Evolutionary conservation across 257 asterid genomes (phyloP), one percentile per base, ranked within the genome.

Genomic region (Haberlea rhodopensis): DNA sequence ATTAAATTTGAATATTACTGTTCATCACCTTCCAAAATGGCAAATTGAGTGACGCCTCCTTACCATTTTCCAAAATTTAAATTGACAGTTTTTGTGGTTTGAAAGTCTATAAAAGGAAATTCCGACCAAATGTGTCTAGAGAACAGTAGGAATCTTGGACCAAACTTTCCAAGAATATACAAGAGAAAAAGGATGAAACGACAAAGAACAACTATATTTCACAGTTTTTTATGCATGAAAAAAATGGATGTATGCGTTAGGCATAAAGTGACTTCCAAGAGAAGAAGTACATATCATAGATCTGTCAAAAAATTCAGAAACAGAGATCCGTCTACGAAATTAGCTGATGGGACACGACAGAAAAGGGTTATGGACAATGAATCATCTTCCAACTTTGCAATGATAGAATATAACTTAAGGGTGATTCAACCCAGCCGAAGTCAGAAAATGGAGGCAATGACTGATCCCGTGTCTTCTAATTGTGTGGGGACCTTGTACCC

Each of bases 121-220:
- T 69, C 45, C 69, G 34, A 22, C 67, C 51, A 28, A 66, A 73
- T 15, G 73, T 56, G 75, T 31, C 46, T 63, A 49, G 63, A 70
- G 61, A 70, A 70, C 32, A 71, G 75, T 60, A 78, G 71, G 68
- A 78, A 71, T 40, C 5, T 75, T 1, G 77, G 77, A 49, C 80
- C 83, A 1, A 68, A 63, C 49, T 64, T 25, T 66, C 76, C 79
- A n/a, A 18, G 5, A 0, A 8, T 49, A 3, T 66, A 26, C 62
- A 79, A 75, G 68, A 64, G 65, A 40, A 68, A 5, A 66, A 74
- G 80, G 62, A 43, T 18, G 37, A 65, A 26, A 57, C 76, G 78
- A 21, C 21, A 13, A 57, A 72, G 49, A 53, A 10, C 61, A 43
- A 28, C 53, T 37, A 15, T 10, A 6, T 34, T 21, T 7, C 22